Base-by-base conservation (phyloP, 2,329 filamentous ascomycete species). In the Beauveria rudraprayagi region DNA sequence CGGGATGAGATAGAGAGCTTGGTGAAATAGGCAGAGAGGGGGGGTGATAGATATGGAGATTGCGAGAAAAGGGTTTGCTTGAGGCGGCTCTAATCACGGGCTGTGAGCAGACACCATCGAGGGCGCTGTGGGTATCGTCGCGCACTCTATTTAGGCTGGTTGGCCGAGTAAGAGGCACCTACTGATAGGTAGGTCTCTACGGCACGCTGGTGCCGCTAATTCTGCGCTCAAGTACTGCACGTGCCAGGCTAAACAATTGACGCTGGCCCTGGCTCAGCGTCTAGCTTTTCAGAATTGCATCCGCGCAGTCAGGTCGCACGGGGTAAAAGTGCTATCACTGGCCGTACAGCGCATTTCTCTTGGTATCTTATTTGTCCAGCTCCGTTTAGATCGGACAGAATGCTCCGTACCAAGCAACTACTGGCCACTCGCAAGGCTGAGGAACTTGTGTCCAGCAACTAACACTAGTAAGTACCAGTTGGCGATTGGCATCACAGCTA, bases 221-320 rank as follows among this genome's bases (percentile, higher is more conserved):
- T 19, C 66, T 53, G 1, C 67, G 63, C 1, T 77, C 70, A 17
- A 86, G 69, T 37, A 86, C 73, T 0, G 81, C 83, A 5, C 83
- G 71, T 1, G 81, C 83, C 9, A 87, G 73, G 65, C 80, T 83
- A 67, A 87, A 83, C 1, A 87, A 75, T 67, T 87, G 83, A 54
- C 77, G 76, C 67, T 86, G 83, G 0, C 84, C 84, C 60, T 80
- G 78, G 9, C 76, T 79, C 6, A 83, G 71, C 56, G 74, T 73
- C 16, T 78, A 72, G 3, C 75, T 70, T 24, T 75, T 72, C 56
- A 84, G 73, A n/a, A 61, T 63, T 1, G 65, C 67, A 8, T 63
- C 60, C 0, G 73, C 61, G 0, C 69, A 19, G 17, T 28, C 70
- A 22, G 19, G 19, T 22, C 19, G 19, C 19, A 22, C 19, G 19